These are phyloP conservation scores for Carex pumila DNA, from an alignment of 176 grass and related monocot species.

Conservation along the genomic window DNA sequence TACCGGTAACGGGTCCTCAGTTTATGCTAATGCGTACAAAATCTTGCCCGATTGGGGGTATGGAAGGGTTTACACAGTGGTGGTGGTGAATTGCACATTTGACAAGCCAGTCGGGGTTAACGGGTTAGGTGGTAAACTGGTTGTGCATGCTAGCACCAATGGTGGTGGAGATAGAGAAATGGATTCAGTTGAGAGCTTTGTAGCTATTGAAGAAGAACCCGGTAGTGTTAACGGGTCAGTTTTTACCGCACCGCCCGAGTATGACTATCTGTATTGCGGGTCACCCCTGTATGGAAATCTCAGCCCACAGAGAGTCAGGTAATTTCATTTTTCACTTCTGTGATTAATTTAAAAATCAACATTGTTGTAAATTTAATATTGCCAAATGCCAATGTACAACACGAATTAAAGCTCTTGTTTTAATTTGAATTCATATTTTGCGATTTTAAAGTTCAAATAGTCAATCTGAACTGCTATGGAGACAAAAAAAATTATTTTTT, in stretches of 20 bases:
- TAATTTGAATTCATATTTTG: no score
- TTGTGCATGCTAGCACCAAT: constrained; percentile 60
- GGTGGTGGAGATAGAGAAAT: constrained; percentile 41
- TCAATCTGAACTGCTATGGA: no score
- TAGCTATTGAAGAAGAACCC: constrained; percentile 54
- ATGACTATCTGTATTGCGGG: constrained; percentile 87
- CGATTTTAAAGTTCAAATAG: no score
- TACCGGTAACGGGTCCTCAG: neutral
- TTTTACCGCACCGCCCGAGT: constrained; percentile 42
- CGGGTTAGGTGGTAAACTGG: constrained; percentile 47
- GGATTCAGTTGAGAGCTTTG: constrained; percentile 46
- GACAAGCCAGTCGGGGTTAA: constrained; percentile 39
- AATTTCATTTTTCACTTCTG: neutral
- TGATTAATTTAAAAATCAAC: neutral
- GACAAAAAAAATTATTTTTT: no score
- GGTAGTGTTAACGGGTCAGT: constrained; percentile 48
- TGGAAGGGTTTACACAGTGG: constrained; percentile 65
- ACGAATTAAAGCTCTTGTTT: no score
- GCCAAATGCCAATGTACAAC: no score
- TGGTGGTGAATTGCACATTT: constrained; percentile 85
- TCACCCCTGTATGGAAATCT: constrained; percentile 80
- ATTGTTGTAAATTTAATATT: neutral
- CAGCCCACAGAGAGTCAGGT: constrained; percentile 46
- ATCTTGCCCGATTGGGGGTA: constrained; percentile 96
- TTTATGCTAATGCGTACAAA: constrained; percentile 36